These are phyloP conservation scores for Uronychia binucleata DNA, from an alignment of 73 alveolate species.

Conservation along the genomic window DNA sequence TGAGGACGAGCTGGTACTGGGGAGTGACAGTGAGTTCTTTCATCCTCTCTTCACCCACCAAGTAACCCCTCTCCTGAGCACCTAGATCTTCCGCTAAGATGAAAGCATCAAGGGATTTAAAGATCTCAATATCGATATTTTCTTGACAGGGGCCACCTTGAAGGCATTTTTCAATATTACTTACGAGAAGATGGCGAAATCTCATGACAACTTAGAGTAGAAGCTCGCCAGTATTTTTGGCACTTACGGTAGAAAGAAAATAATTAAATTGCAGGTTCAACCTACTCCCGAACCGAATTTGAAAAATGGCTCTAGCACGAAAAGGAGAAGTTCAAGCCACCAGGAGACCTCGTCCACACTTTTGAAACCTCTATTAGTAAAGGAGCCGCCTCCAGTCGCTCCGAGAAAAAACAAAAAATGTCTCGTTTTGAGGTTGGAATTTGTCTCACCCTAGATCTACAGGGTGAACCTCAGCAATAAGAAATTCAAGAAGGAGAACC, in stretches of 20 bases:
- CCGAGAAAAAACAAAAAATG: not conserved
- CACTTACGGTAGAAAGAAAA: constrained; percentile 11
- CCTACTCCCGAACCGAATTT: not conserved
- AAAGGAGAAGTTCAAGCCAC: not conserved
- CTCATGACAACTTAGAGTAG: constrained; percentile 20
- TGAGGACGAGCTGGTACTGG: not conserved
- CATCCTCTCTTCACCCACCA: not conserved
- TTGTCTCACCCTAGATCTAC: not conserved
- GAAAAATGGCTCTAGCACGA: not conserved
- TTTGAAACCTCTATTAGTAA: not conserved
- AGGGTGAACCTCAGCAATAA: constrained; percentile 13
- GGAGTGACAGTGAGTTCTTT: not conserved
- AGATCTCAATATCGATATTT: constrained; percentile 21
- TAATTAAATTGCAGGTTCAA: not conserved
- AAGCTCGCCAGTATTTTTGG: constrained; percentile 31
- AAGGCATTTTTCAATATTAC: constrained; percentile 24
- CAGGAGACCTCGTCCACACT: not conserved
- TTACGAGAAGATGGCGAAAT: not conserved
- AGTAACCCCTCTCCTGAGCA: not conserved
- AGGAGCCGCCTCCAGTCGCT: not conserved
- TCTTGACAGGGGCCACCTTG: constrained; percentile 34
- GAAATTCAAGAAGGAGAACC: constrained; percentile 8
- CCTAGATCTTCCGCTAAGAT: constrained; percentile 38
- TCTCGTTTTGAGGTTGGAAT: not conserved
- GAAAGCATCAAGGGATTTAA: constrained; percentile 30